phyloP scores from a whole-genome alignment of 2,329 filamentous ascomycete species.

The Apiospora saccharicola region DNA sequence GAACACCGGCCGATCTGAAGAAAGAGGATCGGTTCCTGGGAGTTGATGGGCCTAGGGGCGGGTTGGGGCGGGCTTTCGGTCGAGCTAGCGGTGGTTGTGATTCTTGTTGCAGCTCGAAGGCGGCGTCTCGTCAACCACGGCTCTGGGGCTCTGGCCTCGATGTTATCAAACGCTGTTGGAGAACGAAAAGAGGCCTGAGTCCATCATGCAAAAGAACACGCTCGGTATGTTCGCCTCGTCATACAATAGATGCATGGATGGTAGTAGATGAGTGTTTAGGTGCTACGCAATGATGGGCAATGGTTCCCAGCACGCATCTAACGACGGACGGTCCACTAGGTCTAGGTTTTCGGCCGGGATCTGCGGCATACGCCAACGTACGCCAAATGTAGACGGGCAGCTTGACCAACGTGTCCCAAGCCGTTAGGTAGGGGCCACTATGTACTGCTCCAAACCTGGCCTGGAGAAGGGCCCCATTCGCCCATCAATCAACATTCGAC shows the following conservation, averaged over 20 bases:
- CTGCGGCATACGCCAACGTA: conserved; percentile 9
- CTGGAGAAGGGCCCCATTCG: neutral
- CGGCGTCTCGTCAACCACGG: neutral
- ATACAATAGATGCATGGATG: conserved; percentile 5
- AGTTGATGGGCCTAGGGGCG: conserved; percentile 15
- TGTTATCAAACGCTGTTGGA: neutral
- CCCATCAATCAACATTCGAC: neutral
- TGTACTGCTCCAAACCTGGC: too few species aligned
- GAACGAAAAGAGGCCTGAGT: neutral
- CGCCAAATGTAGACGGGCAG: neutral
- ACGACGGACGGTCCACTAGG: conserved; percentile 14
- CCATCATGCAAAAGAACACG: neutral
- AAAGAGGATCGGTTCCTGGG: conserved; percentile 1
- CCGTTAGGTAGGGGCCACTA: conserved; percentile 15
- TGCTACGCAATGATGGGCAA: conserved; percentile 19
- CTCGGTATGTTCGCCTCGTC: neutral
- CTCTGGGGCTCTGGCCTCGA: conserved; percentile 4
- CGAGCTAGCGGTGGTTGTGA: neutral
- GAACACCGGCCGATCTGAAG: neutral
- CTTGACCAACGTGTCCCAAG: neutral
- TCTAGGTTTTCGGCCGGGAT: conserved; percentile 17
- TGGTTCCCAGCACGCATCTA: conserved; percentile 4
- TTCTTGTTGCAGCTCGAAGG: neutral
- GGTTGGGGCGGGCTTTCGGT: neutral
- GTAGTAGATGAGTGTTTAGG: conserved; percentile 1